Percentiles rank a stretch among this genome's conserved stretches.
phyloP scores from a whole-genome alignment of 2,329 filamentous ascomycete genomes.

The Fusarium napiforme region DNA sequence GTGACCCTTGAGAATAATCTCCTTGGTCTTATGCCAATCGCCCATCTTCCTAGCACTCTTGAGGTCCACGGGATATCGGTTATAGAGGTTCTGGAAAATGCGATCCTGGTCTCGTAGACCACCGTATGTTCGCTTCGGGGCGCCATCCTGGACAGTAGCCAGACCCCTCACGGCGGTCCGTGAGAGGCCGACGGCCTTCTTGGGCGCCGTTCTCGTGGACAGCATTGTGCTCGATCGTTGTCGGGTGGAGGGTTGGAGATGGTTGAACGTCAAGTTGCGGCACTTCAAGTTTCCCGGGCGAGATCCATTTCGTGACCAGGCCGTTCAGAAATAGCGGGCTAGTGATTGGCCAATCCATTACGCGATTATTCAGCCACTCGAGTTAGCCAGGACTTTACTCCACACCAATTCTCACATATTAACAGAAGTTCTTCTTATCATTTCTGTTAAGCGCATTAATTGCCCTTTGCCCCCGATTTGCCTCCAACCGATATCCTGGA shows the following conservation, averaged over 20 bases:
- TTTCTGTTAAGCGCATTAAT: constrained; percentile 25
- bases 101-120: constrained; percentile 95
- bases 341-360: constrained; percentile 57
- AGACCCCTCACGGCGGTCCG: constrained; percentile 71
- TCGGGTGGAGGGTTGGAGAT: constrained; percentile 47
- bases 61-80: constrained; percentile 88
- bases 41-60: constrained; percentile 97
- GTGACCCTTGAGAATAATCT: constrained; percentile 95
- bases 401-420: fast-evolving
- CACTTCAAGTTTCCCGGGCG: constrained; percentile 51
- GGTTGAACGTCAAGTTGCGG: constrained; percentile 49
- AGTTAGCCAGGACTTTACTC: constrained; percentile 47
- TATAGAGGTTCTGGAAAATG: constrained; percentile 99
- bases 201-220: constrained; percentile 56
- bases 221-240: constrained; percentile 55
- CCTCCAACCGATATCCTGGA: constrained; percentile 29
- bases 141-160: constrained; percentile 81
- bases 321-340: constrained; percentile 50
- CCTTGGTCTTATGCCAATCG: constrained; percentile 99
- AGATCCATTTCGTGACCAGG: constrained; percentile 46
- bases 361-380: constrained; percentile 43
- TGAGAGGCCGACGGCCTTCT: constrained; percentile 54
- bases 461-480: constrained; percentile 15
- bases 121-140: constrained; percentile 79
- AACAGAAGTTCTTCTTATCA: constrained; percentile 33